Percentiles rank a stretch among this genome's conserved stretches.
Evolutionary conservation across 1,139 yeast species (phyloP).

Genomic region (Yamadazyma diospyri): DNA sequence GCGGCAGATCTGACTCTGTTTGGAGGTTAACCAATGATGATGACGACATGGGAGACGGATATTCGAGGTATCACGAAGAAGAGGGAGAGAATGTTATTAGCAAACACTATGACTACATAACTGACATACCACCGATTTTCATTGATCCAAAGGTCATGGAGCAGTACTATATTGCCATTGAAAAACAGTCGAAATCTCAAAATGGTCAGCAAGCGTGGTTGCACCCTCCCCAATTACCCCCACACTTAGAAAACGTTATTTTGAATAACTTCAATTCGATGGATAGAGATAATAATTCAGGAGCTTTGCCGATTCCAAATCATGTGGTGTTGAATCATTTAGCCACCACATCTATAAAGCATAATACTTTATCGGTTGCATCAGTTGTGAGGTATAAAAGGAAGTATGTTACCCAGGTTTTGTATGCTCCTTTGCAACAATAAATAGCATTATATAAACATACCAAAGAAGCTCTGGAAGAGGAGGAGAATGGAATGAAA

Average conservation of each 20-base stretch:
- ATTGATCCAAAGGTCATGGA: conserved; percentile 66
- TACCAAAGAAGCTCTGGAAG: too few relatives aligned
- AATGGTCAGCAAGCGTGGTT: conserved; percentile 71
- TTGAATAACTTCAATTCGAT: conserved; percentile 46
- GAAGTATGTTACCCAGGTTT: conserved; percentile 47
- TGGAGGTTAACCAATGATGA: conserved; percentile 60
- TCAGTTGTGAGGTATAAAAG: conserved; percentile 46
- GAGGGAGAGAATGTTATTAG: conserved; percentile 36
- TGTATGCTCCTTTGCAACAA: conserved; percentile 46
- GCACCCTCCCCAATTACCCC: conserved; percentile 51
- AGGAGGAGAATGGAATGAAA: too few relatives aligned
- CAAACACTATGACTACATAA: conserved; percentile 45
- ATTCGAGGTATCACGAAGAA: conserved; percentile 70
- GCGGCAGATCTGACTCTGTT: conserved; percentile 44
- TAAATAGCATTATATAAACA: conserved; percentile 8
- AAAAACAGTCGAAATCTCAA: conserved; percentile 61
- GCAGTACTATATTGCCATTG: conserved; percentile 67
- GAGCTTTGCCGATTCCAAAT: conserved; percentile 49
- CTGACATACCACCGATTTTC: conserved; percentile 85
- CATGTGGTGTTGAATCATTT: conserved; percentile 47
- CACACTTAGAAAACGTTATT: conserved; percentile 47
- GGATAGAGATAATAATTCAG: conserved; percentile 45
- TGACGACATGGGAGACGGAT: conserved; percentile 82
- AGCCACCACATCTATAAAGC: conserved; percentile 48
- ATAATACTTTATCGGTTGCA: conserved; percentile 48